A percentile compares a stretch with the other conserved stretches of the same genome.
phyloP scores from a whole-genome alignment of 164 flowering plant species.

The Aristolochia californica region DNA sequence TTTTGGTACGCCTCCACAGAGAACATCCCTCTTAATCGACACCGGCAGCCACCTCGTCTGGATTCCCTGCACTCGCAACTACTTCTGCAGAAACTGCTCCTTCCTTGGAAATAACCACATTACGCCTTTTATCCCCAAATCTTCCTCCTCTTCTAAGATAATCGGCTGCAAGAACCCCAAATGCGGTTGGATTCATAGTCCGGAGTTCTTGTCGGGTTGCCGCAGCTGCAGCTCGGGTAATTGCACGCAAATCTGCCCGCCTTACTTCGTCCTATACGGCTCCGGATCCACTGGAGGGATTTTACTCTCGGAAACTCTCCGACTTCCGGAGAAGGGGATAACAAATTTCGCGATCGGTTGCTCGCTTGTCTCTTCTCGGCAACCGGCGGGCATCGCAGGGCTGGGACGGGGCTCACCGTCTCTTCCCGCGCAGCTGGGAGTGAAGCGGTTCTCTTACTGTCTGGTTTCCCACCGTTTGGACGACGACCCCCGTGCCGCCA shows the following conservation, averaged over 20 bases:
- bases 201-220: conserved; percentile 20
- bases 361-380: conserved; percentile 35
- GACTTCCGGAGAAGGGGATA: conserved; percentile 14
- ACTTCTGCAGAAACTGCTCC: conserved; percentile 38
- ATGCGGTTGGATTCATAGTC: conserved; percentile 45
- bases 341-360: conserved; percentile 45
- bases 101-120: conserved; percentile 4
- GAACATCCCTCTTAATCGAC: conserved; percentile 40
- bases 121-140: conserved; percentile 36
- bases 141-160: conserved; percentile 35
- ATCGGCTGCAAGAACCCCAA: conserved; percentile 48
- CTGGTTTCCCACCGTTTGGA: conserved; percentile 58
- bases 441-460: conserved; percentile 48
- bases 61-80: conserved; percentile 52
- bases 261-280: conserved; percentile 37
- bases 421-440: conserved; percentile 38
- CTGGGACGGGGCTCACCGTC: conserved; percentile 51
- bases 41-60: conserved; percentile 52
- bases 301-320: conserved; percentile 34
- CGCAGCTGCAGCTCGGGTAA: conserved; percentile 7
- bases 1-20: conserved; percentile 59
- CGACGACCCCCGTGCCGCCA: conserved; percentile 25
- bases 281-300: conserved; percentile 45
- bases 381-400: conserved; percentile 53
- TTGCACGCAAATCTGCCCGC: conserved; percentile 42